A percentile compares a stretch with the other conserved stretches of the same genome.
phyloP scores from a whole-genome alignment of 192 early-diverging fungal genomes.

The Backusella mclennaniae region DNA sequence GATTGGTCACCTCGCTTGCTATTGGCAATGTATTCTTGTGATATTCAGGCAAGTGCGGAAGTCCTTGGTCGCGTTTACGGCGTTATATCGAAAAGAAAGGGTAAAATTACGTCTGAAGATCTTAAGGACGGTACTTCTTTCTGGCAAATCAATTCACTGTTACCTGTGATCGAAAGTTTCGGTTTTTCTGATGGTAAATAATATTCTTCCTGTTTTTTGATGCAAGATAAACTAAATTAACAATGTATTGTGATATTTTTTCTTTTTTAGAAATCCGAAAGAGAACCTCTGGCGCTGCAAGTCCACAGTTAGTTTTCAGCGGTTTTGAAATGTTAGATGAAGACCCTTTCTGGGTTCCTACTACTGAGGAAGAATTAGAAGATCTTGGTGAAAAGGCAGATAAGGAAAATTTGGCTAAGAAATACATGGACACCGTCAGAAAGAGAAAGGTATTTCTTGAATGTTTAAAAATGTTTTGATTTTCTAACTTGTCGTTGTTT shows the following conservation, averaged over 20 bases:
- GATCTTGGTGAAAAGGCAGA: constrained; percentile 98
- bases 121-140: constrained; percentile 98
- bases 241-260: not conserved
- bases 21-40: constrained; percentile 96
- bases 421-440: constrained; percentile 94
- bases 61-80: constrained; percentile 95
- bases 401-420: constrained; percentile 91
- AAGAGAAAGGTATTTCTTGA: constrained; percentile 78
- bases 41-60: constrained; percentile 93
- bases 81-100: constrained; percentile 86
- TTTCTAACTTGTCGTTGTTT: not conserved
- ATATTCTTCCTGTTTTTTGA: not conserved
- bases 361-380: constrained; percentile 95
- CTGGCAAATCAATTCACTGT: constrained; percentile 80
- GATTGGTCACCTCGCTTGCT: constrained; percentile 94
- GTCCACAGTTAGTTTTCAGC: constrained; percentile 91
- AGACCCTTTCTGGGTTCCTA: constrained; percentile 99
- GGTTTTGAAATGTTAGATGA: constrained; percentile 91
- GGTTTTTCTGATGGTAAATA: constrained; percentile 91
- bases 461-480: not conserved
- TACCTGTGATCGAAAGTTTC: constrained; percentile 98
- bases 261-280: constrained; percentile 83
- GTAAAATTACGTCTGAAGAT: constrained; percentile 93
- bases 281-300: constrained; percentile 91
- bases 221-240: not conserved